Conservation (phyloP, 257 asterid genomes). For the Solanum pennellii region DNA sequence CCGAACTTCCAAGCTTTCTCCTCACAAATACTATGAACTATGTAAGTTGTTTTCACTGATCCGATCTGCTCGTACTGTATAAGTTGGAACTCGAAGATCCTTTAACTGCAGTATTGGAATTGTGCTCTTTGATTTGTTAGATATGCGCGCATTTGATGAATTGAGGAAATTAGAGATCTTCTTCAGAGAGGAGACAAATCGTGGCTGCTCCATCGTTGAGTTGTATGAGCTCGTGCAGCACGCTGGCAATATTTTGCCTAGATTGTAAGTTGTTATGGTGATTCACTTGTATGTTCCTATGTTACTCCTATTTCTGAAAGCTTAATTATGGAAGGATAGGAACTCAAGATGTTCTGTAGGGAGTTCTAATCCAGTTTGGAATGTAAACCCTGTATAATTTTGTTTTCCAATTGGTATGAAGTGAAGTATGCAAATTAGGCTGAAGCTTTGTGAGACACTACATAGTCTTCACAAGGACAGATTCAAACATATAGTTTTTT, state of each 20-base stretch:
- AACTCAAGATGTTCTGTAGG: not conserved
- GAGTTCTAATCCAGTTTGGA: not conserved
- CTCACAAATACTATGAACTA: conserved; percentile 92
- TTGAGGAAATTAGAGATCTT: conserved; percentile 88
- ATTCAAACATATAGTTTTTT: not conserved
- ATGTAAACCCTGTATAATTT: not conserved
- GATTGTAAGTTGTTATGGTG: conserved; percentile 43
- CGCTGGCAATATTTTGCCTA: conserved; percentile 96
- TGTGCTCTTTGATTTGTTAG: conserved; percentile 23
- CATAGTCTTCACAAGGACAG: not conserved
- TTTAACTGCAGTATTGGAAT: not conserved
- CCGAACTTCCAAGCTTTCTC: conserved; percentile 94
- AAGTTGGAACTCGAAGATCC: not conserved
- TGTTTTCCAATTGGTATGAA: not conserved
- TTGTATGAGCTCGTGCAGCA: conserved; percentile 98
- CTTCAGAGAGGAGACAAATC: conserved; percentile 77
- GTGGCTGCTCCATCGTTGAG: conserved; percentile 94
- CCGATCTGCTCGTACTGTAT: not conserved
- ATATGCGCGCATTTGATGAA: conserved; percentile 98
- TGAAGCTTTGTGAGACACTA: not conserved
- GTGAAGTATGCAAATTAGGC: not conserved
- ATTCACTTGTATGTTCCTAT: not conserved
- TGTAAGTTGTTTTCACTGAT: conserved; percentile 48
- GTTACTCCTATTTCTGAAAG: not conserved
- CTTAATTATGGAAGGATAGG: not conserved